phyloP scores from a whole-genome alignment of 2,329 filamentous ascomycete species.

The Hymenoscyphus scutula region DNA sequence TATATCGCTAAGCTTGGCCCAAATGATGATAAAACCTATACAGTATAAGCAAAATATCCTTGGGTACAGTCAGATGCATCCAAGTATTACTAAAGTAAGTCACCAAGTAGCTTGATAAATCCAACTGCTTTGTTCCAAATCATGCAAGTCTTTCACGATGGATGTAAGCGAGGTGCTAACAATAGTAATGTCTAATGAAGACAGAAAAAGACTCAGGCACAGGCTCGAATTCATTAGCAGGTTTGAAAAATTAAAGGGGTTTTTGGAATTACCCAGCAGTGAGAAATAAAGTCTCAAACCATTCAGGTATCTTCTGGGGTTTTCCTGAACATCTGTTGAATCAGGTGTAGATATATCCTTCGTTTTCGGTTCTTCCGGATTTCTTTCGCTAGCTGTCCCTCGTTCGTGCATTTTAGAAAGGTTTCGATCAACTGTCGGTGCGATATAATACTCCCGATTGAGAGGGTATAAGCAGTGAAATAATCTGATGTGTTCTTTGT shows the following conservation, averaged over 20 bases:
- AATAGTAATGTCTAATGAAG: constrained; percentile 21
- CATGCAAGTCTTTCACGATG: constrained; percentile 18
- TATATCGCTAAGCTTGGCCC: constrained; percentile 23
- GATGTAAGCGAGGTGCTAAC: constrained; percentile 18
- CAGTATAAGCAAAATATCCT: neutral
- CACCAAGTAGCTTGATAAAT: constrained; percentile 18
- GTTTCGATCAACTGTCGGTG: too few species aligned
- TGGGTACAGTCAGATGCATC: neutral
- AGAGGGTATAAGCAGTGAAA: too few species aligned
- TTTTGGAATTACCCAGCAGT: neutral
- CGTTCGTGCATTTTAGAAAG: neutral
- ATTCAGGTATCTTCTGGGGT: neutral
- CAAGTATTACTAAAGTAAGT: constrained; percentile 18
- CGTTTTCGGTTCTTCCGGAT: neutral
- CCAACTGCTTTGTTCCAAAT: constrained; percentile 16
- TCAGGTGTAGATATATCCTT: neutral
- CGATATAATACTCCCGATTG: too few species aligned
- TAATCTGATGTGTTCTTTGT: too few species aligned
- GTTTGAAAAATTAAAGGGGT: neutral
- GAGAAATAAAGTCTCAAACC: neutral
- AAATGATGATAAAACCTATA: constrained; percentile 22
- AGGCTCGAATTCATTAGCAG: neutral
- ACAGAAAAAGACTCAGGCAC: constrained; percentile 12
- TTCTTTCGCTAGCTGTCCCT: neutral
- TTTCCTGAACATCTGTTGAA: neutral